Evolutionary conservation across 1,284 basidiomycete genomes (phyloP).

Genomic region (Cryptococcus floricola): DNA sequence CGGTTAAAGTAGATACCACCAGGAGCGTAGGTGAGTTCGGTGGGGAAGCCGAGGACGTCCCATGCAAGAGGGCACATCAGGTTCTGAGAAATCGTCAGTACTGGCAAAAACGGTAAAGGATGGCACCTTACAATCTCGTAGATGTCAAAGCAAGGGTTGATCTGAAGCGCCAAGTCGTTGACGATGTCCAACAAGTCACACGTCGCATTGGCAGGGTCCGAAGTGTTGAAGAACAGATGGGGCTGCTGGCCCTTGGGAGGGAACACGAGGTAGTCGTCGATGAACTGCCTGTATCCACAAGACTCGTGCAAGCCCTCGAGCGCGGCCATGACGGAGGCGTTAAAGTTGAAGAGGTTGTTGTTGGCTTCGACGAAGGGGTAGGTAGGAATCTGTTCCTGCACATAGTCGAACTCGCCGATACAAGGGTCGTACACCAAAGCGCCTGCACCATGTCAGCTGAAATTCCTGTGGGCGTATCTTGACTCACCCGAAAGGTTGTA

Average conservation of each 20-base stretch:
- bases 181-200: constrained; percentile 67
- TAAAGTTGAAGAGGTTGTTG: constrained; percentile 18
- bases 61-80: constrained; percentile 58
- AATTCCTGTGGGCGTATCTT: background rate
- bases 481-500: constrained; percentile 16
- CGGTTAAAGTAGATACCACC: constrained; percentile 61
- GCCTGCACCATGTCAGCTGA: constrained; percentile 8
- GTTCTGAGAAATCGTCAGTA: background rate
- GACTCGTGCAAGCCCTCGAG: constrained; percentile 56
- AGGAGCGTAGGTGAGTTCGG: constrained; percentile 38
- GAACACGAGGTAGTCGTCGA: constrained; percentile 59
- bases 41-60: constrained; percentile 73
- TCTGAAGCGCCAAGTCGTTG: constrained; percentile 57
- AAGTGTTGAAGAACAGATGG: constrained; percentile 38
- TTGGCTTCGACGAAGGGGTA: constrained; percentile 12
- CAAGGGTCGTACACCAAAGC: constrained; percentile 31
- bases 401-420: constrained; percentile 50
- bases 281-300: constrained; percentile 64
- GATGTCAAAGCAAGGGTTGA: constrained; percentile 71
- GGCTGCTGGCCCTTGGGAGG: constrained; percentile 54
- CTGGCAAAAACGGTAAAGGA: background rate
- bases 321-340: constrained; percentile 58
- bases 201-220: constrained; percentile 41
- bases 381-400: constrained; percentile 64
- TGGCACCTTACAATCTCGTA: constrained; percentile 58